These are phyloP conservation scores for Hyaloperonospora brassicae DNA, from an alignment of 352 stramenopile species.

Conservation along the genomic window DNA sequence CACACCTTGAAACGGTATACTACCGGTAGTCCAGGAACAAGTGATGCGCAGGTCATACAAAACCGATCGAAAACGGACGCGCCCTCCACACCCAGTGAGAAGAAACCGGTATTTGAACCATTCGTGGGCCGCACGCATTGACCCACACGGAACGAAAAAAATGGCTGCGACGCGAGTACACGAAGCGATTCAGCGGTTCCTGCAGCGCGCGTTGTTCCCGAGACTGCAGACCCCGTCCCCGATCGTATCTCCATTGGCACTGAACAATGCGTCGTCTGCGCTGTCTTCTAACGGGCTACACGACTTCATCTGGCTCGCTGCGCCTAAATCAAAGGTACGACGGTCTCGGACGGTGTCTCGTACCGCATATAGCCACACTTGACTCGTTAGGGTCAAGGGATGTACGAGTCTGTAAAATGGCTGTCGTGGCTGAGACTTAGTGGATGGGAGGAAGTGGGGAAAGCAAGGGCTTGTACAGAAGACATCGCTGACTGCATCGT, in stretches of 20 bases:
- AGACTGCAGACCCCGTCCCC: slow-evolving; percentile 28
- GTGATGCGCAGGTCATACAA: not conserved
- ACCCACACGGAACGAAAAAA: slow-evolving; percentile 8
- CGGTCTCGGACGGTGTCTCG: not conserved
- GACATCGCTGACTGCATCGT: not conserved
- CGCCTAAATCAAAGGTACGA: slow-evolving; percentile 83
- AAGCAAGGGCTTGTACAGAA: not conserved
- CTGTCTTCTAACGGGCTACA: slow-evolving; percentile 45
- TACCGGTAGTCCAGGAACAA: not conserved
- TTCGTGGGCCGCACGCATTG: slow-evolving; percentile 5
- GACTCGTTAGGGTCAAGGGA: too few relatives aligned
- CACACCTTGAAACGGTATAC: too few relatives aligned
- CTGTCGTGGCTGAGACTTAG: too few relatives aligned
- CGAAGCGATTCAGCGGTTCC: slow-evolving; percentile 56
- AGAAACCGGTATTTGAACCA: too few relatives aligned
- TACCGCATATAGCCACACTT: not conserved
- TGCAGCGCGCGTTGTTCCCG: slow-evolving; percentile 46
- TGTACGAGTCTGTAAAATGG: too few relatives aligned
- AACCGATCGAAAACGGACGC: too few relatives aligned
- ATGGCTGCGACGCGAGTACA: slow-evolving; percentile 62
- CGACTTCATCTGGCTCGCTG: slow-evolving; percentile 72
- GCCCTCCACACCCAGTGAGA: too few relatives aligned
- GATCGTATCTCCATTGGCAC: slow-evolving; percentile 15
- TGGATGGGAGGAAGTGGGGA: not conserved
- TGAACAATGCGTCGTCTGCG: slow-evolving; percentile 29